These are phyloP conservation scores for Hordeum pubiflorum DNA, from an alignment of 202 grass and related monocot species.

Conservation along the genomic window DNA sequence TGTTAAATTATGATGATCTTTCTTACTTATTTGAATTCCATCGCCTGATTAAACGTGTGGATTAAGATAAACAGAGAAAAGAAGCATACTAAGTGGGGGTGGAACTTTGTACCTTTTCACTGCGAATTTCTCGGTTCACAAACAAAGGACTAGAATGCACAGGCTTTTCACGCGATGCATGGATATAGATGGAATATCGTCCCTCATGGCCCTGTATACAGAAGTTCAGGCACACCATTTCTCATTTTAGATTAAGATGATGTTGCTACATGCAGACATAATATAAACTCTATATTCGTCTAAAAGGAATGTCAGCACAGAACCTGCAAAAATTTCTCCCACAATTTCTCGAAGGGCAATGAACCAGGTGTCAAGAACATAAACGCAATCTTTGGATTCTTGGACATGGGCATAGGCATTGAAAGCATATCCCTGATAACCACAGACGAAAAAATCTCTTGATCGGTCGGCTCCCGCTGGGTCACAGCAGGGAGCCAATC, in stretches of 20 bases:
- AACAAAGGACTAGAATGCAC: slow-evolving; percentile 85
- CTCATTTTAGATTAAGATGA: slow-evolving; percentile 6
- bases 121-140: slow-evolving; percentile 74
- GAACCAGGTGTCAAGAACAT: slow-evolving; percentile 91
- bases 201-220: slow-evolving; percentile 57
- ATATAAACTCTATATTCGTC: not conserved
- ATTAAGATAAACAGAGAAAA: slow-evolving; percentile 5
- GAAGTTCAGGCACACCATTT: slow-evolving; percentile 11
- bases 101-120: slow-evolving; percentile 69
- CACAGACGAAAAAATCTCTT: slow-evolving; percentile 59
- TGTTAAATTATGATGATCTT: not conserved
- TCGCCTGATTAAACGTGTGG: not conserved
- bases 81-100: not conserved
- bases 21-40: not conserved
- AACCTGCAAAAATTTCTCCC: slow-evolving; percentile 92
- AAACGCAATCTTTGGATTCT: slow-evolving; percentile 89
- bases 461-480: slow-evolving; percentile 48
- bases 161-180: slow-evolving; percentile 83
- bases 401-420: slow-evolving; percentile 44
- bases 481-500: slow-evolving; percentile 76
- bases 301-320: slow-evolving; percentile 18
- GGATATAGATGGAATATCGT: slow-evolving; percentile 86
- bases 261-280: not conserved
- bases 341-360: slow-evolving; percentile 87
- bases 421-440: slow-evolving; percentile 60